phyloP scores from a whole-genome alignment of 768 basidiomycete genomes.

The Lyophyllum semitale region DNA sequence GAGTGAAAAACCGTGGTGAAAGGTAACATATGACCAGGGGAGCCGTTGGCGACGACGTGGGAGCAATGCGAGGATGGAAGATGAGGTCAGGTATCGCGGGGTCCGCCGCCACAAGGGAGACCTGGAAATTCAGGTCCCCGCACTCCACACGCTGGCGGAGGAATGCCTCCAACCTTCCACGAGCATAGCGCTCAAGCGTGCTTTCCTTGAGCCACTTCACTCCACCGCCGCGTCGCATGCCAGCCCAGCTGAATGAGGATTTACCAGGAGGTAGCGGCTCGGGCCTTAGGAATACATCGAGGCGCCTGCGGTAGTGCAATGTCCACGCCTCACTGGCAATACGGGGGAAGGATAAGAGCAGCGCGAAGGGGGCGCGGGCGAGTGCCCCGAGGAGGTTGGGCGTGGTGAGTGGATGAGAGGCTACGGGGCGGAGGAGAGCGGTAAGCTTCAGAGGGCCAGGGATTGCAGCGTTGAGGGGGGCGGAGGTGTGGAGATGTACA shows the following conservation, averaged over 20 bases:
- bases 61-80: constrained; percentile 11
- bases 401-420: constrained; percentile 40
- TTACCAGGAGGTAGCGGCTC: constrained; percentile 44
- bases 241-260: constrained; percentile 27
- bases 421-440: constrained; percentile 43
- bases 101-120: constrained; percentile 42
- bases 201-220: constrained; percentile 36
- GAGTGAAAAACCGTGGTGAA: constrained; percentile 48
- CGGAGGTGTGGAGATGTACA: constrained; percentile 38
- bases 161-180: constrained; percentile 31
- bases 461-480: constrained; percentile 9
- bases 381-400: constrained; percentile 40
- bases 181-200: constrained; percentile 34
- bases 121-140: constrained; percentile 31
- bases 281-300: constrained; percentile 61
- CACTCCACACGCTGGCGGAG: constrained; percentile 34
- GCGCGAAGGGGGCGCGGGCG: constrained; percentile 46
- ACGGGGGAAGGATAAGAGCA: constrained; percentile 58
- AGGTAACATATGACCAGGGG: constrained; percentile 43
- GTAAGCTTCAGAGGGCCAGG: constrained; percentile 51
- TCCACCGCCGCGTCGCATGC: constrained; percentile 25
- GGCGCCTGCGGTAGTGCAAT: constrained; percentile 58
- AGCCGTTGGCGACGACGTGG: neutral
- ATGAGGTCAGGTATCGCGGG: constrained; percentile 26
- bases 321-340: constrained; percentile 63